Base-by-base conservation (phyloP, 805 yeast species). In the Candida chilensis region DNA sequence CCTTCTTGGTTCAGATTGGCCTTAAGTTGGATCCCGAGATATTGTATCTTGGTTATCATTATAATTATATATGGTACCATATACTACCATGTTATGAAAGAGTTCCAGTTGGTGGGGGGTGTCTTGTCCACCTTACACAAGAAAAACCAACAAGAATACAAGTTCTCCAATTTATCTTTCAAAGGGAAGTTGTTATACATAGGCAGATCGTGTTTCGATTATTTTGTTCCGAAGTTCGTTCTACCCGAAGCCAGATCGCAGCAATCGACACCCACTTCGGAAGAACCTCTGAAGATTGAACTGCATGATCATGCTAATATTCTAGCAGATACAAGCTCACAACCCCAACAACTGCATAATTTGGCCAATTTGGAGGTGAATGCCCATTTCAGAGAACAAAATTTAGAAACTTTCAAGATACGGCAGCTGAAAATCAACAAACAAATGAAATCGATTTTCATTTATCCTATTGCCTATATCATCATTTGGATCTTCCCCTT, bases 401-500 rank as follows among this genome's bases (percentile, higher is more conserved):
- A 78, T 31, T 64, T 81, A 50, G 66, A 60, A 21, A 67, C 67
- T 35, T 76, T 85, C 49, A 69, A 78, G 35, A 57, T 66, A 22
- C 62, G 92, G 13, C 76, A 86, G 39, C 54, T 67, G 17, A 67
- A 71, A 37, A 82, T 87, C 30, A 75, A 79, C 47, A 74, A 76
- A 33, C 95, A 87, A 54, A 75, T 84, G 69, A 76, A 76, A 43
- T 66, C 79, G 19, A 78, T 87, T 28, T 85, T 87, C 52, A 64
- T 87, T 27, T 87, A 87, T 48, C 96, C 96, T 3, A 57, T 80
- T 25, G 80, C 94, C 2, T 87, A 85, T 51, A 64, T 85, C 34
- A 62, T 81, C 17, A 53, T 86, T 28, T 87, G 96, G 96, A 46
- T 79, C 14, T 78, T 82, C 39, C 96, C 96, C 2, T 70, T 84